These are phyloP conservation scores for Byssochlamys sp. DNA, from an alignment of 2,329 filamentous ascomycete species.

Conservation along the genomic window DNA sequence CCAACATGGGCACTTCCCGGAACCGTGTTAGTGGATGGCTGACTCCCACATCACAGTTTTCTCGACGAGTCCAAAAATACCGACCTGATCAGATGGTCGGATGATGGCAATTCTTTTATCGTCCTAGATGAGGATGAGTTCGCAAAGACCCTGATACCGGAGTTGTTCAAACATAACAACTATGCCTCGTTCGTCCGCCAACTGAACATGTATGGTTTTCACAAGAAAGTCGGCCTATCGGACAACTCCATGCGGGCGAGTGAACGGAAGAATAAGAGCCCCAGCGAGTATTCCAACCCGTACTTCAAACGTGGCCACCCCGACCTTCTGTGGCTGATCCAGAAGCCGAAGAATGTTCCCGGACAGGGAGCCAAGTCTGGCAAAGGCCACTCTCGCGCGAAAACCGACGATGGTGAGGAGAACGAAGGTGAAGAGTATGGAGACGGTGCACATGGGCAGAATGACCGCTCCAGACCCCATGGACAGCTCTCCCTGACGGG, in stretches of 20 bases:
- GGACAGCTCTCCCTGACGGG: conserved; percentile 36
- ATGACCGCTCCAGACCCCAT: conserved; percentile 24
- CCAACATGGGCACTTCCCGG: neutral
- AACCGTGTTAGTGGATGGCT: conserved; percentile 8
- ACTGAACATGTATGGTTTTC: conserved; percentile 57
- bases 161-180: conserved; percentile 71
- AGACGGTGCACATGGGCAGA: conserved; percentile 24
- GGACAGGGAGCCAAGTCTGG: conserved; percentile 45
- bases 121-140: conserved; percentile 92
- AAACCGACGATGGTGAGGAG: conserved; percentile 54
- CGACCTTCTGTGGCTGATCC: conserved; percentile 88
- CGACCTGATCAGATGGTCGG: conserved; percentile 91
- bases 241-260: conserved; percentile 97
- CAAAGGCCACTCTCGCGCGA: conserved; percentile 31
- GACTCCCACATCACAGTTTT: conserved; percentile 51
- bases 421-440: conserved; percentile 51
- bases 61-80: conserved; percentile 87
- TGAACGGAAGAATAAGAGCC: conserved; percentile 93
- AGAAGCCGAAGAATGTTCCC: conserved; percentile 74
- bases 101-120: conserved; percentile 91
- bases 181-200: conserved; percentile 69
- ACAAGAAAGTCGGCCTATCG: conserved; percentile 71
- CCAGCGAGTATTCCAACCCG: conserved; percentile 94
- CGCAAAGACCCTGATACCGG: conserved; percentile 62
- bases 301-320: conserved; percentile 91